A percentile compares a stretch with the other conserved stretches of the same genome.
Evolutionary conservation across 192 early-diverging fungal genomes (phyloP).

Genomic region (Endogone sp.): DNA sequence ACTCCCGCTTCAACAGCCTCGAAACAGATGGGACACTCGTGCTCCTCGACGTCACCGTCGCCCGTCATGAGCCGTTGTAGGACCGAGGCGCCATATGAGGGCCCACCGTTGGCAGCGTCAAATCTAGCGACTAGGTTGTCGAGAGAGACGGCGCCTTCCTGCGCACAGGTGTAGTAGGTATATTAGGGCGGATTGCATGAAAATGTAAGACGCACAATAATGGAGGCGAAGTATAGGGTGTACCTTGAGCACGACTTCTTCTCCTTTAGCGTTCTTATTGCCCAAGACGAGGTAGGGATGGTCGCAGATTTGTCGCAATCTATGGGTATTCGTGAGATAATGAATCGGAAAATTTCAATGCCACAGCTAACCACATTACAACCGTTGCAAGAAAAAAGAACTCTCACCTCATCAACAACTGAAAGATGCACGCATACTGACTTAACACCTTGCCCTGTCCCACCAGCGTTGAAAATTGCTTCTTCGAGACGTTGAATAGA

Average conservation of each 20-base stretch:
- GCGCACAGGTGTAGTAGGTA: too few relatives aligned
- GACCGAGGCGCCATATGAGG: slow-evolving; percentile 33
- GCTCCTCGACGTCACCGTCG: slow-evolving; percentile 7
- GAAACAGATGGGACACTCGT: slow-evolving; percentile 55
- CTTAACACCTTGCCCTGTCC: slow-evolving; percentile 55
- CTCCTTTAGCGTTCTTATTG: slow-evolving; percentile 10
- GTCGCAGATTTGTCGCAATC: slow-evolving; percentile 64
- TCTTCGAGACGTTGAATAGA: slow-evolving; percentile 62
- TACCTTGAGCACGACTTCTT: slow-evolving; percentile 11
- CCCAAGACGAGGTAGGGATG: slow-evolving; percentile 54
- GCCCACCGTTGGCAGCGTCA: slow-evolving; percentile 1
- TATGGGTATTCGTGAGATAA: neutral
- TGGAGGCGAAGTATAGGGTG: neutral
- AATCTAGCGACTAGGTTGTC: slow-evolving; percentile 41
- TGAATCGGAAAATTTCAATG: too few relatives aligned
- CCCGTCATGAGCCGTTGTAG: slow-evolving; percentile 31
- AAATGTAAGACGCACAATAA: neutral
- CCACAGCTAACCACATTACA: too few relatives aligned
- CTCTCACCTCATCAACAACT: slow-evolving; percentile 46
- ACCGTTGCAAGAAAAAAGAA: slow-evolving; percentile 29
- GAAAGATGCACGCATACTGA: slow-evolving; percentile 69
- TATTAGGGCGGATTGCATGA: neutral
- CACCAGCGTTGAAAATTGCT: slow-evolving; percentile 56
- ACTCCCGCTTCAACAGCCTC: slow-evolving; percentile 43
- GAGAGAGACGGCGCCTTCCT: slow-evolving; percentile 30